A percentile compares a stretch with the other conserved stretches of the same genome.
These are phyloP conservation scores for Talaromyces stipitatus DNA, from an alignment of 495 filamentous ascomycete species.

Conservation along the genomic window DNA sequence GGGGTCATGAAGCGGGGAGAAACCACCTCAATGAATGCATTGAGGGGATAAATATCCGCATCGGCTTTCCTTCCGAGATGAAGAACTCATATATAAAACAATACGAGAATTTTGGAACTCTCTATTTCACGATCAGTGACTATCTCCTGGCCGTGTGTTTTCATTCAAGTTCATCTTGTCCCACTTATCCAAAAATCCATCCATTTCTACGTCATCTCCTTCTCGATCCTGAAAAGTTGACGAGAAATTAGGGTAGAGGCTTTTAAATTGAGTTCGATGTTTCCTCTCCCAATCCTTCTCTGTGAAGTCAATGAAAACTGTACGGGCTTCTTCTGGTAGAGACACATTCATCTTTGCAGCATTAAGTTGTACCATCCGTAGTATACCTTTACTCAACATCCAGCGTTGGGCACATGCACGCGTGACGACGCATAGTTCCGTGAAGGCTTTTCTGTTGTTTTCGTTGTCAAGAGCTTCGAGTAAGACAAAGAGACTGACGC, in stretches of 20 bases:
- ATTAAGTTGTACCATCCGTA: conserved; percentile 13
- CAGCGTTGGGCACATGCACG: conserved; percentile 10
- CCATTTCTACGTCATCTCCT: conserved; percentile 7
- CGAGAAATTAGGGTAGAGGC: conserved; percentile 12
- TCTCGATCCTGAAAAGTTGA: not conserved
- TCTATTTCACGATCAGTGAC: not conserved
- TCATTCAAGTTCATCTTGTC: conserved; percentile 6
- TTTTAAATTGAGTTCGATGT: conserved; percentile 8
- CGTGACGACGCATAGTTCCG: conserved; percentile 7
- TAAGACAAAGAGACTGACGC: conserved; percentile 8
- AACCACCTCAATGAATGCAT: too few species aligned
- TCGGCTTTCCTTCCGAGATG: not conserved
- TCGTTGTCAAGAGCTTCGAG: conserved; percentile 11
- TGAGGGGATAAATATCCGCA: not conserved
- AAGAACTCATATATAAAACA: not conserved
- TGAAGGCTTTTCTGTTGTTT: conserved; percentile 7
- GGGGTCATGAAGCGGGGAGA: not conserved
- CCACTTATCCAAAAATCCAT: conserved; percentile 14
- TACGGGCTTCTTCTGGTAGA: conserved; percentile 9
- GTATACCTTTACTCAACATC: conserved; percentile 12
- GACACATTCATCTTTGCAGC: conserved; percentile 2
- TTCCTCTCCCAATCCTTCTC: conserved; percentile 8
- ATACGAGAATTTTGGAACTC: too few species aligned
- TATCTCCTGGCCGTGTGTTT: not conserved
- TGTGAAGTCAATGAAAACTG: conserved; percentile 11